Evolutionary conservation across 2,329 filamentous ascomycete genomes (phyloP), one percentile per base, ranked within the genome.

Genomic region (Penicillium italicum): DNA sequence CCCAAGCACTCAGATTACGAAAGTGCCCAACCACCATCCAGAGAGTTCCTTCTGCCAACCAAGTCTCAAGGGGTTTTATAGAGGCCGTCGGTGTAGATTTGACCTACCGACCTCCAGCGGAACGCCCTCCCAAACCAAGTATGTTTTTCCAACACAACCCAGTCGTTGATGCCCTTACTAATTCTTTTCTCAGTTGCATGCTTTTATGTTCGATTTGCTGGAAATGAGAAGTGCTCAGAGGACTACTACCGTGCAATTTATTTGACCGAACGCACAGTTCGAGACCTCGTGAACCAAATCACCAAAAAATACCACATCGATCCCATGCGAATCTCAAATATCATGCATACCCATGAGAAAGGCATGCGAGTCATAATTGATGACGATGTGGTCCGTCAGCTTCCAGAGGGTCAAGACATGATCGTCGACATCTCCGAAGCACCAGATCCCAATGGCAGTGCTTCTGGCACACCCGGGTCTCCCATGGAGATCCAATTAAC

Each of bases 391-490:
- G 84, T 97, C 31, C 83, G 83, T 42, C 88, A 93, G 71, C 79
- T 97, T 50, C 83, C 85, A 1, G 94, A 99, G 75, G 92, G 91
- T 31, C 91, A 97, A 72, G 93, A 96, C 68, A 94, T 97, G 88
- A 77, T 82, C 36, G 82, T 83, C 40, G 85, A 88, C 64, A 83
- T 87, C 56, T 81, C 89, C 55, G 87, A 94, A 63, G 51, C 65
- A 5, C 59, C 54, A 22, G 52, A 43, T n/a, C 20, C 49, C 18
- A 49, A 56, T 38, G 43, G 61, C 26, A 30, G 44, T 43, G 30
- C 12, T 34, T 12, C 51, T 33, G 46, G 47, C 46, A 42, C 46
- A n/a, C 50, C 56, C 24, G 24, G 24, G 5, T 24, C 24, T 5
- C 24, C 24, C 66, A 41, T 75, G 73, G 69, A 83, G 77, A 69